Evolutionary conservation across 2,329 filamentous ascomycete genomes (phyloP).

Genomic region (Trichoderma sp.): DNA sequence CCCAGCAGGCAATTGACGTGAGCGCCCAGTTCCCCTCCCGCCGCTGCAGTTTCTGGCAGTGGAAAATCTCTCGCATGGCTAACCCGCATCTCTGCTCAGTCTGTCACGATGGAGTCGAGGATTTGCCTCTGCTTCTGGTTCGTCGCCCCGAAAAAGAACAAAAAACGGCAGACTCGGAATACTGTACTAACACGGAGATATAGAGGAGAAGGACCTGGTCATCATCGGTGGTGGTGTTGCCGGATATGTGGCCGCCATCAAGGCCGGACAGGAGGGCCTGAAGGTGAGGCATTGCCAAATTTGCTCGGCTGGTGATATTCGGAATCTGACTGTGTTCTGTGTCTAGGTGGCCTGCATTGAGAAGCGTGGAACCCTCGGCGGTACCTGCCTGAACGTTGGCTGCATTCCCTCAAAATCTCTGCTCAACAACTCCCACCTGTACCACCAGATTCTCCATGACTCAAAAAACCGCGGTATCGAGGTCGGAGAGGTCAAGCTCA

Average conservation of each 20-base stretch:
- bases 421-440: constrained; percentile 98
- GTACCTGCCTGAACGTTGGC: constrained; percentile 97
- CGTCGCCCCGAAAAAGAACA: constrained; percentile 28
- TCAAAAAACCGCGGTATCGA: constrained; percentile 97
- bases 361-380: constrained; percentile 91
- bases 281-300: constrained; percentile 60
- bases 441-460: constrained; percentile 96
- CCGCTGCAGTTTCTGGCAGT: constrained; percentile 20
- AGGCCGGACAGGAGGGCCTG: constrained; percentile 93
- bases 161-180: neutral
- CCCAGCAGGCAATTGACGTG: constrained; percentile 54
- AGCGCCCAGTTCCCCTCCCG: constrained; percentile 25
- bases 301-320: neutral
- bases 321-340: neutral
- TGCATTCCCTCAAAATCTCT: constrained; percentile 99
- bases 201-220: constrained; percentile 93
- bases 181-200: constrained; percentile 40
- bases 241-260: constrained; percentile 98
- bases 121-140: constrained; percentile 59
- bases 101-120: constrained; percentile 54
- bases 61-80: constrained; percentile 22
- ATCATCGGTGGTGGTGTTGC: constrained; percentile 98
- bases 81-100: constrained; percentile 3
- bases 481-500: constrained; percentile 94
- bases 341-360: constrained; percentile 90